These are phyloP conservation scores for Penicillium goetzii DNA, from an alignment of 495 filamentous ascomycete species.

Conservation along the genomic window DNA sequence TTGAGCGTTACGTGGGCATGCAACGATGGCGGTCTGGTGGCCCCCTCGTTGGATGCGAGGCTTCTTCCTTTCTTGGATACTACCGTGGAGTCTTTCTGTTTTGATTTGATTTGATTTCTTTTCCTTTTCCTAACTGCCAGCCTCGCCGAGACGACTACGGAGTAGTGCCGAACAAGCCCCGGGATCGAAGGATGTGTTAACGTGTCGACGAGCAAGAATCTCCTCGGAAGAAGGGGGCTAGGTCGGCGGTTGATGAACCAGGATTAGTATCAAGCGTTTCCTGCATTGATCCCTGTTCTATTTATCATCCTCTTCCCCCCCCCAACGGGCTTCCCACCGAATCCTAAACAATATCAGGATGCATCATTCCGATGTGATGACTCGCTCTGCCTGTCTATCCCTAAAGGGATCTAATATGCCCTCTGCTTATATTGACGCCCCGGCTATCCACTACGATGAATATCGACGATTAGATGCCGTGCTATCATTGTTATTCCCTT, in stretches of 20 bases:
- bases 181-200: background rate
- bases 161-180: conserved; percentile 2
- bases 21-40: conserved; percentile 25
- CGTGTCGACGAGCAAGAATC: background rate
- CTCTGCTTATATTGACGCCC: conserved; percentile 22
- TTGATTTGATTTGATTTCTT: conserved; percentile 1
- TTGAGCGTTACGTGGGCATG: conserved; percentile 20
- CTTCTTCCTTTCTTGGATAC: conserved; percentile 10
- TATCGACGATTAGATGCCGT: conserved; percentile 44
- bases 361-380: conserved; percentile 21
- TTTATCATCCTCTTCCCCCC: background rate
- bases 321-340: background rate
- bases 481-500: conserved; percentile 45
- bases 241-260: conserved; percentile 2
- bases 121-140: background rate
- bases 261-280: background rate
- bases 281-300: background rate
- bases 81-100: conserved; percentile 11
- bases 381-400: conserved; percentile 17
- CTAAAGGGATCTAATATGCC: conserved; percentile 14
- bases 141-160: background rate
- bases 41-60: conserved; percentile 2
- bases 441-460: conserved; percentile 25
- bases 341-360: conserved; percentile 16
- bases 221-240: conserved; percentile 10